Base-by-base conservation (phyloP, 192 early-diverging fungal genomes). In the Coemansia sp. region DNA sequence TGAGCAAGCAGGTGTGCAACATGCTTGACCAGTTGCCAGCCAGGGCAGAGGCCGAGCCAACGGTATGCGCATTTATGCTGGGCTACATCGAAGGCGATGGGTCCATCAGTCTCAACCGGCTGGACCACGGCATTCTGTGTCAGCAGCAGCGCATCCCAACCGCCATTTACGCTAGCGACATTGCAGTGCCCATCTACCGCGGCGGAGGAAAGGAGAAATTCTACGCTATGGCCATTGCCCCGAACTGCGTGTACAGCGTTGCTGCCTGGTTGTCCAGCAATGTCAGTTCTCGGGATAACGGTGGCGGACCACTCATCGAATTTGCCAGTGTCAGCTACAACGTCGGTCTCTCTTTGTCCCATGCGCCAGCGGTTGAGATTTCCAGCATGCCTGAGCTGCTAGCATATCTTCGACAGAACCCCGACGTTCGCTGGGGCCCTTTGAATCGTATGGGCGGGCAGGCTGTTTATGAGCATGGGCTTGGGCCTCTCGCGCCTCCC, bases 81-180 rank as follows among this genome's bases (percentile, higher is more conserved):
- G 78, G 78, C 13, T 76, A 81, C 20, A 18, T 63, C 20, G 73
- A 76, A 16, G 39, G 62, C 41, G 70, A 81, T 26, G 73, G 70
- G n/a, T 59, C 73, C 5, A 45, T 69, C n/a, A 43, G 75, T 41
- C 62, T 81, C 26, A 81, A 81, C 41, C 62, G 66, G 38, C 67
- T 81, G 34, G 78, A 81, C 43, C 69, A 68, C 16, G 78, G 78
- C 1, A 64, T 81, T 7, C 26, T 36, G 25, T 14, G 53, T 34
- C 26, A 38, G 5, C 67, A 64, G 1, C 35, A 47, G 33, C 78
- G 68, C 10, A n/a, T 69, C n/a, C 78, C 78, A 9, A 81, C 78
- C 0, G 56, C 67, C 4, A 67, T 53, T 0, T 62, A 64, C 23
- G 52, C 37, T 35, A 66, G 66, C 18, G 78, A 81, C 14, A 47